Percentiles rank a stretch among this genome's conserved stretches.
phyloP scores from a whole-genome alignment of 139 green algal species.

The Ettlia oleoabundans region DNA sequence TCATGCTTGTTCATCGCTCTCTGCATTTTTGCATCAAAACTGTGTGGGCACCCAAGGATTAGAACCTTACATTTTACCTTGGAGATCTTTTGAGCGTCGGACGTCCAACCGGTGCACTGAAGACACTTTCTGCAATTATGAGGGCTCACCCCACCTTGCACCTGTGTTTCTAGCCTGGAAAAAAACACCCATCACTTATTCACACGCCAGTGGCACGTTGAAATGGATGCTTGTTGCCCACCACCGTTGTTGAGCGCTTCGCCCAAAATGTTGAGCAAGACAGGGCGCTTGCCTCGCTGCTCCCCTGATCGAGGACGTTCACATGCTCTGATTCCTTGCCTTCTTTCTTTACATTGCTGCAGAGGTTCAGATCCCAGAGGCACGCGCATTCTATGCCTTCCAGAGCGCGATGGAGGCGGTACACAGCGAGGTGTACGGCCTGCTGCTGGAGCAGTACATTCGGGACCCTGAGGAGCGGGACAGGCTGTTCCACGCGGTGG shows the following conservation, averaged over 20 bases:
- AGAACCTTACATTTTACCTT: slow-evolving; percentile 34
- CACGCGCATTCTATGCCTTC: slow-evolving; percentile 87
- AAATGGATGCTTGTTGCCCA: too few species aligned
- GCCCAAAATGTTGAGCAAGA: too few species aligned
- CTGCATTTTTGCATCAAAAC: background rate
- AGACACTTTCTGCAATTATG: slow-evolving; percentile 48
- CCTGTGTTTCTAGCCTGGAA: too few species aligned
- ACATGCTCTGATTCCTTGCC: too few species aligned
- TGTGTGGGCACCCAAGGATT: slow-evolving; percentile 3
- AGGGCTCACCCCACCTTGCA: too few species aligned
- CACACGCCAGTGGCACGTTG: too few species aligned
- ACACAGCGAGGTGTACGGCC: slow-evolving; percentile 83
- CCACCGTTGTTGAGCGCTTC: too few species aligned
- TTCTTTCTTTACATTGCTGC: too few species aligned
- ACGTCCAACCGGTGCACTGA: slow-evolving; percentile 16
- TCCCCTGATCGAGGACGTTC: too few species aligned
- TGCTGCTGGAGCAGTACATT: slow-evolving; percentile 80
- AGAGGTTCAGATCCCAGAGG: slow-evolving; percentile 87
- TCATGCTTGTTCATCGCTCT: too few species aligned
- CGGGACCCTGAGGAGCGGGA: slow-evolving; percentile 55
- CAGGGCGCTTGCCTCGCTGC: too few species aligned
- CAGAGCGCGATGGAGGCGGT: slow-evolving; percentile 92
- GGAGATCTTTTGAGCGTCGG: slow-evolving; percentile 36
- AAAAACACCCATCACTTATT: too few species aligned
- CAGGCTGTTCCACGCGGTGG: slow-evolving; percentile 67